Conservation (phyloP, 805 yeast genomes). For the Saturnispora bothae region DNA sequence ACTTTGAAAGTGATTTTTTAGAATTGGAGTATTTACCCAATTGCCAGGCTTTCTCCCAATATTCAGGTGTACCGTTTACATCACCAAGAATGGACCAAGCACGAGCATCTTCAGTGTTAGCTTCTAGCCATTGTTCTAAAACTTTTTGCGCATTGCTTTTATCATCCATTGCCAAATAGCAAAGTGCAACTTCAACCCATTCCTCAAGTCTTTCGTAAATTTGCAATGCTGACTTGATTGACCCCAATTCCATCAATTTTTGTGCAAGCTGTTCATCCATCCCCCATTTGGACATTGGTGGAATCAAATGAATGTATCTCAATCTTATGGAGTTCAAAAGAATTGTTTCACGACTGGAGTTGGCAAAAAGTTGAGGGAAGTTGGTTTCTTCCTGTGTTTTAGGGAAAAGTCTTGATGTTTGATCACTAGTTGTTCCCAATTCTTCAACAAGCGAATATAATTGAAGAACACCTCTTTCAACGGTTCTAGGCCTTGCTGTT, state of each 20-base stretch:
- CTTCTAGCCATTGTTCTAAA: slow-evolving; percentile 40
- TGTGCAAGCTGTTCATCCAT: slow-evolving; percentile 79
- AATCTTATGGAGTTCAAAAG: slow-evolving; percentile 43
- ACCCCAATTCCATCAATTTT: slow-evolving; percentile 75
- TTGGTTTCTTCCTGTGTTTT: slow-evolving; percentile 24
- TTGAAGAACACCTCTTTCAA: slow-evolving; percentile 89
- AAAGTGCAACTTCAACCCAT: slow-evolving; percentile 77
- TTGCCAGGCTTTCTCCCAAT: slow-evolving; percentile 86
- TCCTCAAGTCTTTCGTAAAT: slow-evolving; percentile 72
- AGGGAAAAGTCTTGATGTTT: slow-evolving; percentile 42
- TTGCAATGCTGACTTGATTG: slow-evolving; percentile 76
- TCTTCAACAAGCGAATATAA: slow-evolving; percentile 89
- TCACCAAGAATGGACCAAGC: slow-evolving; percentile 82
- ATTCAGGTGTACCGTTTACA: slow-evolving; percentile 58
- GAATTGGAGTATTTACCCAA: slow-evolving; percentile 76
- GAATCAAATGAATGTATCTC: slow-evolving; percentile 61
- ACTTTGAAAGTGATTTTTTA: slow-evolving; percentile 70
- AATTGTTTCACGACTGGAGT: slow-evolving; percentile 8
- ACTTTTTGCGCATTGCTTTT: slow-evolving; percentile 54
- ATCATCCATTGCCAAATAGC: slow-evolving; percentile 79
- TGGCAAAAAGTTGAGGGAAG: slow-evolving; percentile 16
- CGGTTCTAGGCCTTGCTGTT: slow-evolving; percentile 68
- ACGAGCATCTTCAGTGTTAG: slow-evolving; percentile 67
- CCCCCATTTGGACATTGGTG: slow-evolving; percentile 75
- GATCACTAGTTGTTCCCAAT: slow-evolving; percentile 53